Base-by-base conservation (phyloP, 1,284 basidiomycete genomes). In the Apiotrichum mycotoxinovorans region DNA sequence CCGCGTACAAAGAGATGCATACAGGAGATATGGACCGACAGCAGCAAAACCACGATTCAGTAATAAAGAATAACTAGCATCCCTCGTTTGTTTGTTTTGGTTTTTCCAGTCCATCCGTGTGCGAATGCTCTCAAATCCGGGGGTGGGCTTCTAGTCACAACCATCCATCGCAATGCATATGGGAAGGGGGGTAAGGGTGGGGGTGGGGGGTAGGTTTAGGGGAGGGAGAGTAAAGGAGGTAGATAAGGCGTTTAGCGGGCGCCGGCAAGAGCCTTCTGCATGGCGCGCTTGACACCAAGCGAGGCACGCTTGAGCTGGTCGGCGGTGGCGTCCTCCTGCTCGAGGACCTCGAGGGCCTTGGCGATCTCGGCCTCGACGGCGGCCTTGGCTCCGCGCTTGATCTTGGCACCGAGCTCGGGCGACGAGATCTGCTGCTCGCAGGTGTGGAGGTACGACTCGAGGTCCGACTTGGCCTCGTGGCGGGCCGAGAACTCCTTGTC, bases 401-500 rank as follows among this genome's bases (percentile, higher is more conserved):
- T 86, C 83, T 96, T 97, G 86, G 91, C 88, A 72, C 88, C 88
- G 68, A 96, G 89, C 79, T 97, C 93, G 52, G 94, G 93, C 23
- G 56, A 56, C 56, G 89, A 89, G 80, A 95, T 91, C 64, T 90
- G 94, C 74, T 84, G 83, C 83, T 95, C 92, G 68, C 94, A 89
- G 77, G 91, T 88, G 81, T 94, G 89, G 74, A 97, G 83, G 82
- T 96, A 95, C 40, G 91, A 86, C 82, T 97, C 94, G 62, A 97
- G 86, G 78, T 95, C 92, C 56, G 91, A 89, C 81, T 94, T 95
- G 68, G 94, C 91, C 79, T 97, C 92, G 77, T 96, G 93, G 67
- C 88, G 88, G 60, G 92, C 87, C 67, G 91, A 88, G 84, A 93
- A 95, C 77, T 96, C 93, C 82, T 91, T 92, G 86, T 97, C 94